Evolutionary conservation across 805 yeast genomes (phyloP), one percentile per base, ranked within the genome.

Genomic region (Ogataea sp.): DNA sequence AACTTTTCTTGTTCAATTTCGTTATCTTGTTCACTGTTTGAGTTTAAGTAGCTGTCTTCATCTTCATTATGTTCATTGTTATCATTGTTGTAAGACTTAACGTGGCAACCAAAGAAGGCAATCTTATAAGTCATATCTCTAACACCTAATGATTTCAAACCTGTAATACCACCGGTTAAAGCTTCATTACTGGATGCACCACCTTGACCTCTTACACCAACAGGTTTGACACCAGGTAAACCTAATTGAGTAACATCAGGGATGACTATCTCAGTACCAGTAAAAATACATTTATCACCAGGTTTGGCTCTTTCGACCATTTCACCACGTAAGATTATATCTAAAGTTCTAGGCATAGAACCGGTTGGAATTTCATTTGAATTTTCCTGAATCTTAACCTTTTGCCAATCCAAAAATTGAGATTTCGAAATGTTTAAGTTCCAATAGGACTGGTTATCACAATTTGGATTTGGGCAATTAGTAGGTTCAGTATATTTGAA

Each of bases 281-380:
- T 86, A 59, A 93, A 88, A 48, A 78, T 77, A 64, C 96, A 85
- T 58, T 86, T 83, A 61, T 90, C 97, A 48, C 98, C 98, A 1
- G 98, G 97, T 61, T 90, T 93, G 3, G 97, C 97, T 48, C 88
- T 72, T 56, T 90, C 98, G 8, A 93, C 97, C 39, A 87, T 72
- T 49, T 90, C 97, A 38, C 97, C 97, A 51, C 98, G 72, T 42
- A 90, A 64, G 38, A 90, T 83, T 20, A 90, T 90, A 58, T 90
- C 98, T 52, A 90, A 62, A 1, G 96, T 90, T 59, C 98, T 77
- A 20, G 98, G 98, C 98, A 90, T 90, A 3, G 97, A 88, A 23
- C 98, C 98, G 0, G 96, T 87, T 21, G 98, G 98, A 41, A 90
- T 90, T 61, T 90, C 97, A 50, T 71, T 83, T n/a, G 97, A 80